Base-by-base conservation (phyloP, 345 rosid genomes). In the Triadica sebifera region DNA sequence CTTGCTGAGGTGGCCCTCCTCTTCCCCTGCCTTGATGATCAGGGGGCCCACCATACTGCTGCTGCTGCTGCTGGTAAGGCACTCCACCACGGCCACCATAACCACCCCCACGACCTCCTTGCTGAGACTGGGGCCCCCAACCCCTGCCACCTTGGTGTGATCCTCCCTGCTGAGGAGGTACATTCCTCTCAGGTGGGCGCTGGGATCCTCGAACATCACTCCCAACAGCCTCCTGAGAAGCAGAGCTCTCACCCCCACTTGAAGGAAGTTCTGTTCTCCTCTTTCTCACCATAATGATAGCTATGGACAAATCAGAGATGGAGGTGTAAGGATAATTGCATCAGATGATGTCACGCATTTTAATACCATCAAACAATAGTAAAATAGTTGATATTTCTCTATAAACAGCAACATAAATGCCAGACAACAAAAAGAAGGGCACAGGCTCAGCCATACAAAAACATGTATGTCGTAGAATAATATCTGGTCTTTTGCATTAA, bases 1-100 rank as follows among this genome's bases (percentile, higher is more conserved):
- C 94, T 71, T 86, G 89, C 56, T 85, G 90, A 67, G 87, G 81
- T 47, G 87, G 87, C 52, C 88, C 93, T 74, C 89, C 93, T 75
- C 97, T 82, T 81, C 96, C 98, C 72, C 98, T 86, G 29, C 88
- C 87, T 75, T 90, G 98, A 74, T 86, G 79, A 43, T 89, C 96
- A 52, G 78, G 78, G 53, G 81, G 75, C 9, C 88, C 91, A 85
- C 87, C 87, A 75, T 81, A 84, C 29, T 81, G 61, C 22, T 57
- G 61, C 61, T 57, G 22, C 60, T 86, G 96, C 78, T 83, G 97
- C 5, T 74, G 96, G n/a, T n/a, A n/a, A 2, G 79, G 85, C 68
- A 76, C 71, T 15, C 88, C 91, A 45, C 89, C 71, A 0, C 67
- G 38, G 12, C 90, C 89, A 24, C 87, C 76, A 46, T 72, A 74